Percentiles rank a stretch among this genome's conserved stretches.
These are phyloP conservation scores for Fistulifera solaris DNA, from an alignment of 108 stramenopile species.

Conservation along the genomic window DNA sequence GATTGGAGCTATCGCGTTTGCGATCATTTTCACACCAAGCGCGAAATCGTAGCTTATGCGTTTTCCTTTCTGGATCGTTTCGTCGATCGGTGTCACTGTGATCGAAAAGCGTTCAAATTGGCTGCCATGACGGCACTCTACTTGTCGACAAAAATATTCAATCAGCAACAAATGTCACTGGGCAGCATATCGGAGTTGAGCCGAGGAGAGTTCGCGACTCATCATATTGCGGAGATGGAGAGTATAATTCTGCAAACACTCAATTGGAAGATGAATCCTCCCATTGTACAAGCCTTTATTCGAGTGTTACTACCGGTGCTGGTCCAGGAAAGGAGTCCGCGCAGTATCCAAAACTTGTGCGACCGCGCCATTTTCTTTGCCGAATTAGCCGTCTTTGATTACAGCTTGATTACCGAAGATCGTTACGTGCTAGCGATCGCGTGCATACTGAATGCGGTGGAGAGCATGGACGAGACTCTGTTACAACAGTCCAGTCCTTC, in stretches of 20 bases:
- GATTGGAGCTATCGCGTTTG: slow-evolving; percentile 39
- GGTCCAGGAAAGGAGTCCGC: background rate
- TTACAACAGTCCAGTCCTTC: too few relatives aligned
- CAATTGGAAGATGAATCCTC: slow-evolving; percentile 37
- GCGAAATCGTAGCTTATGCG: slow-evolving; percentile 35
- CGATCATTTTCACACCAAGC: slow-evolving; percentile 29
- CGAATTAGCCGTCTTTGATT: slow-evolving; percentile 61
- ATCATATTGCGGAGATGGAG: slow-evolving; percentile 44
- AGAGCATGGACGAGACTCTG: slow-evolving; percentile 17
- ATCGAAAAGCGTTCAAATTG: slow-evolving; percentile 42
- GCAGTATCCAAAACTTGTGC: slow-evolving; percentile 4
- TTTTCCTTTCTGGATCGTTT: slow-evolving; percentile 42
- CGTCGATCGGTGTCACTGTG: slow-evolving; percentile 31
- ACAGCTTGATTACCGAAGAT: slow-evolving; percentile 35
- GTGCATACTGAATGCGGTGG: slow-evolving; percentile 48
- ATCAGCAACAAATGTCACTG: slow-evolving; percentile 12
- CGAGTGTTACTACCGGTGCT: slow-evolving; percentile 6
- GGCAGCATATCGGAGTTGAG: slow-evolving; percentile 26
- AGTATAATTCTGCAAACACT: slow-evolving; percentile 32
- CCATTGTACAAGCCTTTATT: slow-evolving; percentile 35
- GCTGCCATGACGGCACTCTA: slow-evolving; percentile 52
- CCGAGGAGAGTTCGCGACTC: slow-evolving; percentile 35
- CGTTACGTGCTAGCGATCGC: slow-evolving; percentile 42
- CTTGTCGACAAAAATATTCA: slow-evolving; percentile 40
- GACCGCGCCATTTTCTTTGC: slow-evolving; percentile 48